Base-by-base conservation (phyloP, 2,329 filamentous ascomycete genomes). In the Cytospora piceicola region DNA sequence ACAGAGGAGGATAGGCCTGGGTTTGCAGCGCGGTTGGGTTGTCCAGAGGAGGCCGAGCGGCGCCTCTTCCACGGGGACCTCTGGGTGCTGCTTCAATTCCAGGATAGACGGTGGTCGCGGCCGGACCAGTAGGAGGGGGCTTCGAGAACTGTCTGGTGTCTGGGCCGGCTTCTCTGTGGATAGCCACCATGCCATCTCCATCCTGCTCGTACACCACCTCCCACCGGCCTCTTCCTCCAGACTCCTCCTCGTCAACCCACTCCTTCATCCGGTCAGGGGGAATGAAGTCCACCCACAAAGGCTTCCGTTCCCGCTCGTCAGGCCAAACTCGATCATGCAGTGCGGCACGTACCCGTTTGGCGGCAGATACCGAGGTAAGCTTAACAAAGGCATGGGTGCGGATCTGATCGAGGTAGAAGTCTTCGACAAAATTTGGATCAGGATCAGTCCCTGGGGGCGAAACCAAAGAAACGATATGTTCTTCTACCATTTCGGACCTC, bases 261-360 rank as follows among this genome's bases (percentile, higher is more conserved):
- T 85, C 84, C 17, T 80, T 76, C 4, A 96, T 83, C 69, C 88
- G 86, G 30, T 92, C 88, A 22, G 90, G 85, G 0, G 94, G 94
- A 24, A 98, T 84, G 75, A 95, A 98, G 75, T 99, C 95, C 4
- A 92, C 92, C 86, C 90, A 96, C 0, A 98, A 83, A 0, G 88
- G 84, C 75, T 95, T 96, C 36, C 95, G 86, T 70, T 90, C 91
- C 66, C 89, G 88, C 78, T 98, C 94, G 66, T 93, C 87, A 0
- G 94, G 94, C 92, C 94, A 98, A 42, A 93, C 85, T 27, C 85
- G 85, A 65, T 88, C 86, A 77, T 99, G 94, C 2, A 98, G 81
- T 2, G 85, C 85, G 12, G 87, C 84, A 58, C 94, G 90, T 11
- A 92, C 93, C 27, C 92, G 86, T 0, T 89, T 88, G 4, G 95